These are phyloP conservation scores for Boletus sp. DNA, from an alignment of 768 basidiomycete genomes.

Conservation along the genomic window DNA sequence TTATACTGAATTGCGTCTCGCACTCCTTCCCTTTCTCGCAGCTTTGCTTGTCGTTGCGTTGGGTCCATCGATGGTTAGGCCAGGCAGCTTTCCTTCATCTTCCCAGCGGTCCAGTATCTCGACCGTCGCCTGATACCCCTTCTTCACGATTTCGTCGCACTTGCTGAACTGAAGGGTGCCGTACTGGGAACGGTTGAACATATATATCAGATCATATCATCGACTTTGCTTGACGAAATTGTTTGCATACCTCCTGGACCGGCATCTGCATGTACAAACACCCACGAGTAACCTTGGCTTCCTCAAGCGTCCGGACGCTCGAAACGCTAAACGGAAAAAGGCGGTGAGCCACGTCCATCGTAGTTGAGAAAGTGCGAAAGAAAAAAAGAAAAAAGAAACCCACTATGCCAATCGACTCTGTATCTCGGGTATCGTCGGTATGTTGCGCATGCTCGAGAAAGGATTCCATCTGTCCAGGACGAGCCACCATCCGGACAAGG, in stretches of 20 bases:
- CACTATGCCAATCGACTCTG: slow-evolving; percentile 94
- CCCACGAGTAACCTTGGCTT: slow-evolving; percentile 86
- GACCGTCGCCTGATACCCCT: slow-evolving; percentile 73
- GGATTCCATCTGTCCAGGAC: slow-evolving; percentile 92
- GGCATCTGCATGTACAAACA: slow-evolving; percentile 95
- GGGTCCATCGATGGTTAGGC: slow-evolving; percentile 61
- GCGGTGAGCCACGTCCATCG: background rate
- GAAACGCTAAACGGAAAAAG: slow-evolving; percentile 63
- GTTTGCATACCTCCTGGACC: slow-evolving; percentile 70
- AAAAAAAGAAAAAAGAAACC: slow-evolving; percentile 40
- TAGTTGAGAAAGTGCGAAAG: background rate
- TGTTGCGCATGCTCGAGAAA: slow-evolving; percentile 69
- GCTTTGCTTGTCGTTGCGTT: slow-evolving; percentile 41
- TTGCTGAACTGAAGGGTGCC: slow-evolving; percentile 89
- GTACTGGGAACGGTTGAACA: slow-evolving; percentile 47
- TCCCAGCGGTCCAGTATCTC: slow-evolving; percentile 74
- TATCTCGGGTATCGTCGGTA: slow-evolving; percentile 90
- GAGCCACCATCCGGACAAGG: slow-evolving; percentile 95
- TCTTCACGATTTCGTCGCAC: slow-evolving; percentile 83
- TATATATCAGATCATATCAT: background rate
- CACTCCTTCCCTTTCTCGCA: slow-evolving; percentile 67
- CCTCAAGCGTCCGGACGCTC: slow-evolving; percentile 90
- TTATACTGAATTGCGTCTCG: slow-evolving; percentile 69
- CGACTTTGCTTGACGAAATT: background rate
- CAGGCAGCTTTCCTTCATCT: slow-evolving; percentile 80